Base-by-base conservation (phyloP, 306 rosid species). In the Citrullus amarus region DNA sequence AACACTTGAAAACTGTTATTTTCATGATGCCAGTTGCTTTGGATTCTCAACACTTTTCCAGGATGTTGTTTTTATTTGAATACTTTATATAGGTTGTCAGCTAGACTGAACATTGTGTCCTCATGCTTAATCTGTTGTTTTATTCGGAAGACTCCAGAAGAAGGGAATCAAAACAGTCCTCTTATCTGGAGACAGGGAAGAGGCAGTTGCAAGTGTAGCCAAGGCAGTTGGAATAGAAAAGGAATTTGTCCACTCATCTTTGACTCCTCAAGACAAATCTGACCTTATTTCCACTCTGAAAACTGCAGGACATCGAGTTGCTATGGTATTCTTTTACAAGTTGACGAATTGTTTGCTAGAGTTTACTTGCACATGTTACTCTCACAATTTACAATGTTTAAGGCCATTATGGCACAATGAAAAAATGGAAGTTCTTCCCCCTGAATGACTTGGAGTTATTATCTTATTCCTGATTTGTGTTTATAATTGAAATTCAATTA, bases 171-270 rank as follows among this genome's bases (percentile, higher is more conserved):
- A 48, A 86, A 87, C 88, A 46, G 89, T 88, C 80, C 92, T 95
- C 77, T 80, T 95, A 84, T 95, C 99, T 15, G 99, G 97, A 82
- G 99, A 95, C 86, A 95, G 99, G 97, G 97, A 95, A 88, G 97
- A 92, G 39, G 99, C 97, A 89, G 97, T 92, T 78, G 97, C 97
- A 89, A 89, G 84, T 61, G 82, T 95, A 80, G 99, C 97, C 43
- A 86, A 92, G 78, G 82, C 87, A 46, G 91, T 92, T 83, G 99
- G 97, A 72, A 92, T 95, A 71, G 86, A 84, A 80, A 88, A 79
- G 46, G 89, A 86, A 73, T 88, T 81, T 59, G 86, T 88, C 55
- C 91, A 90, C 80, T 86, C 98, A 58, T 89, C 98, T 36, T 63
- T 92, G 89, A 86, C 93, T 81, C 98, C 98, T 17, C 91, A 87